Base-by-base conservation (phyloP, 495 filamentous ascomycete species). In the Talaromyces liani region DNA sequence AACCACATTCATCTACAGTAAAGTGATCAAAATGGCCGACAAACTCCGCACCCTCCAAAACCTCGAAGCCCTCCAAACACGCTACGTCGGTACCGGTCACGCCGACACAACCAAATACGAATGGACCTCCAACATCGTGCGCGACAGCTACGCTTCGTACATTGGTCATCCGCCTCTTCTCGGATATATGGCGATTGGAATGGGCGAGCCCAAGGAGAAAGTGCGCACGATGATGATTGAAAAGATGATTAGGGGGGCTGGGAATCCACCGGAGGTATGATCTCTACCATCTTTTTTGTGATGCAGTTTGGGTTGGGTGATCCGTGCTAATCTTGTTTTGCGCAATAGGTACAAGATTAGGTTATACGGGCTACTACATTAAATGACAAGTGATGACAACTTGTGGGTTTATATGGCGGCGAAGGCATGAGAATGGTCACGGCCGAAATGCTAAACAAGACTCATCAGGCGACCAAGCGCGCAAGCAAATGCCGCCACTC, bases 1-100 rank as follows among this genome's bases (percentile, higher is more conserved):
- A 58, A 58, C 22, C 24, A 34, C 24, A 63, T 6, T 24, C 51
- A 12, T 25, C 12, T 33, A 31, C 27, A n/a, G 1, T 10, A 20
- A 20, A 33, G 1, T 20, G 24, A 58, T 7, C 67, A 79, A 62
- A 70, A 81, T 81, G 94, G 94, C 94, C 69, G 94, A 98, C 83
- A 98, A 98, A 80, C 90, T 98, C 65, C 92, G 95, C 73, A 92
- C 92, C 14, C 89, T 93, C 63, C 95, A 98, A 76, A 94, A 98
- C 71, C 93, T 99, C 69, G 95, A 98, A 77, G 85, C 89, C 65
- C 89, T 98, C 10, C 94, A 98, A 77, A 85, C 91, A 68, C 92
- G 92, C 58, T 95, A 94, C 79, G 80, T 98, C 70, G 94, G 94
- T 72, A 98, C 93, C 10, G 95, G 95, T n/a, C 93, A 97, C 76